These are phyloP conservation scores for Alternaria conjuncta DNA, from an alignment of 2,329 filamentous ascomycete species.

Conservation along the genomic window DNA sequence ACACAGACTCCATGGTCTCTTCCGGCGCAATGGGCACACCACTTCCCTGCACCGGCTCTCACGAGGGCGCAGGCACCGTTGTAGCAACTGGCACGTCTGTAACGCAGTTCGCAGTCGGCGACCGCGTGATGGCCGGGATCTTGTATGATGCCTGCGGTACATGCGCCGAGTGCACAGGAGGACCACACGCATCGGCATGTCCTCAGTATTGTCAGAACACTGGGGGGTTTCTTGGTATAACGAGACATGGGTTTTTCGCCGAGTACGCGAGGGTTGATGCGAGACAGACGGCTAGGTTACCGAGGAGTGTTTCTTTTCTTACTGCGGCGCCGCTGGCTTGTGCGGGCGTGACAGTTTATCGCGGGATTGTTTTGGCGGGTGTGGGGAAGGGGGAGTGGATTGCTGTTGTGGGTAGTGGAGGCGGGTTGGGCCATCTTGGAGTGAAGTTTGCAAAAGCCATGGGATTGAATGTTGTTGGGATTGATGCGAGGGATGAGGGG, in stretches of 20 bases:
- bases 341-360: slow-evolving; percentile 66
- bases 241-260: not conserved
- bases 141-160: not conserved
- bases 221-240: not conserved
- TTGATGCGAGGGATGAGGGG: slow-evolving; percentile 77
- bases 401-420: not conserved
- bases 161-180: not conserved
- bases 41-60: slow-evolving; percentile 56
- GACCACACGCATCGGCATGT: not conserved
- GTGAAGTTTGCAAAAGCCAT: slow-evolving; percentile 87
- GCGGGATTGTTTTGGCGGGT: slow-evolving; percentile 64
- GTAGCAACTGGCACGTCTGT: slow-evolving; percentile 55
- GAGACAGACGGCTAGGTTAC: slow-evolving; percentile 19
- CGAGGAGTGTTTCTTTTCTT: slow-evolving; percentile 25
- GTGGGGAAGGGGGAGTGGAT: not conserved
- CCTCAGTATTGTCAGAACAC: not conserved
- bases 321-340: slow-evolving; percentile 38
- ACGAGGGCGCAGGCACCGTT: slow-evolving; percentile 63
- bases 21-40: slow-evolving; percentile 56
- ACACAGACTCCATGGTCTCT: slow-evolving; percentile 66
- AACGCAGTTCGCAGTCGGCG: slow-evolving; percentile 1
- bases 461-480: slow-evolving; percentile 78
- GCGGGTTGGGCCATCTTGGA: slow-evolving; percentile 57
- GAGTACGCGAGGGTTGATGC: not conserved
- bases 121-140: not conserved